phyloP scores from a whole-genome alignment of 805 yeast species.

The Barnettozyma sp. region DNA sequence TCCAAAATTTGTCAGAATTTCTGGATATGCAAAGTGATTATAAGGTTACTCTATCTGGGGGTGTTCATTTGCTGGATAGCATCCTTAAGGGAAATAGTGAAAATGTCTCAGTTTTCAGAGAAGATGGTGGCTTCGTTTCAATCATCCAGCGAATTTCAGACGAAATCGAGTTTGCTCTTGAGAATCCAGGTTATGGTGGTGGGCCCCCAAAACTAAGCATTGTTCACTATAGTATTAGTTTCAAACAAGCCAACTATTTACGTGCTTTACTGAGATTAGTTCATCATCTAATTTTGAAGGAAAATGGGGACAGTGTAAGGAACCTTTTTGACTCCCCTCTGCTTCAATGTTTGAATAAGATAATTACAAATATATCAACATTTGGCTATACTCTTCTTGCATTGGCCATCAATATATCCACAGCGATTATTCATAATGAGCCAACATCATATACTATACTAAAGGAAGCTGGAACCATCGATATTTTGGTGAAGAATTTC shows the following conservation, averaged over 20 bases:
- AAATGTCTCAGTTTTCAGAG: constrained; percentile 55
- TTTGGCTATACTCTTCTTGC: constrained; percentile 67
- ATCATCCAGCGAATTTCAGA: constrained; percentile 53
- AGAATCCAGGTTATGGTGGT: constrained; percentile 50
- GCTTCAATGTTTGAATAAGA: constrained; percentile 50
- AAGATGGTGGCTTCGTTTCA: constrained; percentile 55
- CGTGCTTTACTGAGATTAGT: constrained; percentile 58
- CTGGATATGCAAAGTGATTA: constrained; percentile 44
- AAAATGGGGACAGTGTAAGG: constrained; percentile 77
- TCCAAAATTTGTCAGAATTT: constrained; percentile 58
- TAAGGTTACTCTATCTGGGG: constrained; percentile 55
- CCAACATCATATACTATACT: constrained; percentile 82
- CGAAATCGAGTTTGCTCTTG: constrained; percentile 60
- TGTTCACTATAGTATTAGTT: constrained; percentile 46
- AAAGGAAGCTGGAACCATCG: constrained; percentile 70
- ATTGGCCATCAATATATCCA: constrained; percentile 54
- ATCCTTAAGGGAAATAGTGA: constrained; percentile 37
- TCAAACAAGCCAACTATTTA: constrained; percentile 54
- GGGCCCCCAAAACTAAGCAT: constrained; percentile 48
- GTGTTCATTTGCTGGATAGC: constrained; percentile 43
- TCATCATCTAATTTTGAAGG: constrained; percentile 56
- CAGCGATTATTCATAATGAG: constrained; percentile 75
- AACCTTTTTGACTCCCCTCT: constrained; percentile 81
- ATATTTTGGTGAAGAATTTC: constrained; percentile 53
- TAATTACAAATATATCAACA: constrained; percentile 46